phyloP scores from a whole-genome alignment of 306 rosid genomes.

The Benincasa hispida region DNA sequence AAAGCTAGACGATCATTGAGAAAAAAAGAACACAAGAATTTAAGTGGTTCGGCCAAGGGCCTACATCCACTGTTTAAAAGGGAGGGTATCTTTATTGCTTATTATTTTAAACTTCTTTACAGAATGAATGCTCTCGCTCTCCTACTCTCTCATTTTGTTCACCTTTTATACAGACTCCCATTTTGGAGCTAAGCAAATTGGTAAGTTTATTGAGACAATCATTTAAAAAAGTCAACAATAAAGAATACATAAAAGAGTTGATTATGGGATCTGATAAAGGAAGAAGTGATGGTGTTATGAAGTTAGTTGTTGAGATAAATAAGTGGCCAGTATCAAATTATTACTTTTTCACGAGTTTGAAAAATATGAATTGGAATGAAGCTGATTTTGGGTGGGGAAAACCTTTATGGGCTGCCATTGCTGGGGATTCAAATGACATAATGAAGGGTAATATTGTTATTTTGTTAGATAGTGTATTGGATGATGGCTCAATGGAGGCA shows the following conservation, averaged over 20 bases:
- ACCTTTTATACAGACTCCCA: no score
- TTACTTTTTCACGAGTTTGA: neutral
- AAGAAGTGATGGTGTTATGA: neutral
- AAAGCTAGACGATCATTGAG: no score
- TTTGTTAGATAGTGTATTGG: neutral
- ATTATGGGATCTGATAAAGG: neutral
- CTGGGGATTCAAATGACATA: neutral
- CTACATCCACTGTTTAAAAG: no score
- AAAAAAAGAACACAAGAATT: no score
- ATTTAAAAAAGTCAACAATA: neutral
- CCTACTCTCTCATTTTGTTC: no score
- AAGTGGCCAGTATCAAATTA: neutral
- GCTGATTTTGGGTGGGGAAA: slow-evolving; percentile 14
- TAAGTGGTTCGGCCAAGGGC: no score
- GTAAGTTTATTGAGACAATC: neutral
- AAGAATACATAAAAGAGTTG: neutral
- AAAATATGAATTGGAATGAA: slow-evolving; percentile 1
- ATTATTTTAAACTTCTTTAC: no score
- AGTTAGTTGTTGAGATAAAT: neutral
- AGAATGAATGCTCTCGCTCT: no score
- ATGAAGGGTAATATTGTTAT: neutral
- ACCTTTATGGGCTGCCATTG: neutral
- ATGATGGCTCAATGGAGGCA: neutral
- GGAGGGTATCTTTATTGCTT: no score
- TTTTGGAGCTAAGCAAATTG: neutral